Evolutionary conservation across 140 eudicot genomes (phyloP), one percentile per base, ranked within the genome.

Genomic region (Erigeron philadelphicus): DNA sequence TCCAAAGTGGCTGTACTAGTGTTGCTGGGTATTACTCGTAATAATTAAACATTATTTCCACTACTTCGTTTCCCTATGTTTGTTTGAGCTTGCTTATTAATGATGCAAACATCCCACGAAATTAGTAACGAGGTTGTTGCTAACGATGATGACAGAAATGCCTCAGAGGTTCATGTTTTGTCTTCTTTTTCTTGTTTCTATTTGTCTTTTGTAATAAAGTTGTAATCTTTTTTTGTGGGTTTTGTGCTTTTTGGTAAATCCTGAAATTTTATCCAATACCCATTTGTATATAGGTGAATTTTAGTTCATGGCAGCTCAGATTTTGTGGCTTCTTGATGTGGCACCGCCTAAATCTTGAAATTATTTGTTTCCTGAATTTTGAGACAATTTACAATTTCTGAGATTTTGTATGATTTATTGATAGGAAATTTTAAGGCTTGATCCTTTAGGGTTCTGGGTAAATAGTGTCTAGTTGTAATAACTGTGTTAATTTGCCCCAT

Each of bases 61-160:
- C 16, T 54, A 19, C 72, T 70, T 46, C 62, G 52, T 11, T 72
- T 11, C 17, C 46, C 15, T 11, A n/a, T n/a, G 38, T 31, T 31
- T 31, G 5, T 31, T 31, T 31, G 38, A 31, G 38, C 38, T 31
- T 31, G 48, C 72, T 57, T 42, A 42, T 44, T 48, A 58, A 52
- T 70, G 73, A 77, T 72, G 81, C 77, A 72, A 71, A 71, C 77
- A 77, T 71, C 81, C 40, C 67, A 64, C 62, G 77, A 77, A 64
- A 72, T 44, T 38, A 56, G 44, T 73, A 77, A 25, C 81, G 55
- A 41, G 5, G 81, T 45, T 55, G 69, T 42, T 58, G 44, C 9
- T 68, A 31, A 38, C 47, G 64, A 47, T 25, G 72, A 17, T 49
- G 43, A 35, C 64, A 64, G 13, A 11, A 77, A 71, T 72, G 50